These are phyloP conservation scores for Scalesia atractyloides DNA, from an alignment of 129 eudicot genomes.

Conservation along the genomic window DNA sequence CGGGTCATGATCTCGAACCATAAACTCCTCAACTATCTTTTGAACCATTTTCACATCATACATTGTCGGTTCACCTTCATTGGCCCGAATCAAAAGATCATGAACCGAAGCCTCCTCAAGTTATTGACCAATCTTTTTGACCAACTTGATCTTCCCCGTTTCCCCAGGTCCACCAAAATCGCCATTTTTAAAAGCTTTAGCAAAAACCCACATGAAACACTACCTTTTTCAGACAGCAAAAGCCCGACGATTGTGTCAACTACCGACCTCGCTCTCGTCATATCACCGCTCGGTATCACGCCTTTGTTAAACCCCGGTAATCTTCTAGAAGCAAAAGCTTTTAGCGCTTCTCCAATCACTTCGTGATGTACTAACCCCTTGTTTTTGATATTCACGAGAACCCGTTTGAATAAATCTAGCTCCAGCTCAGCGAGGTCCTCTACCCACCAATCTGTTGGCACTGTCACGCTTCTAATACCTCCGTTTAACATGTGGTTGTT, in stretches of 20 bases:
- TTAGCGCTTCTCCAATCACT: slow-evolving; percentile 89
- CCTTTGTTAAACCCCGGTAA: slow-evolving; percentile 77
- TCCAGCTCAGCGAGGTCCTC: slow-evolving; percentile 93
- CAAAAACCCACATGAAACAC: slow-evolving; percentile 71
- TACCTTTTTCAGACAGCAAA: slow-evolving; percentile 70
- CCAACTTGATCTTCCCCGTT: slow-evolving; percentile 46
- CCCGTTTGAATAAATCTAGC: slow-evolving; percentile 66
- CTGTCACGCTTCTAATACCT: slow-evolving; percentile 56
- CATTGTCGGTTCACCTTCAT: slow-evolving; percentile 56
- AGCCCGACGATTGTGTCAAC: slow-evolving; percentile 61
- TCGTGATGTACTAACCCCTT: slow-evolving; percentile 58
- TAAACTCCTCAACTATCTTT: slow-evolving; percentile 58
- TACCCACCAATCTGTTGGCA: slow-evolving; percentile 97
- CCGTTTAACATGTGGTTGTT: slow-evolving; percentile 50
- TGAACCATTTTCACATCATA: slow-evolving; percentile 59
- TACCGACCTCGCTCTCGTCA: slow-evolving; percentile 50
- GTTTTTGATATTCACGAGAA: slow-evolving; percentile 65
- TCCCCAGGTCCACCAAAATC: slow-evolving; percentile 56
- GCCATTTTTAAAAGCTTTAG: slow-evolving; percentile 59
- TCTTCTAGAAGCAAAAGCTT: slow-evolving; percentile 70
- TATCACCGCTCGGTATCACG: slow-evolving; percentile 44
- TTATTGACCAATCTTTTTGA: slow-evolving; percentile 59
- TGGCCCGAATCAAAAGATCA: slow-evolving; percentile 77
- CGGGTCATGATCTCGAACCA: slow-evolving; percentile 52
- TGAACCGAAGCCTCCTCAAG: slow-evolving; percentile 72